Base-by-base conservation (phyloP, 2,329 filamentous ascomycete genomes). In the Botryosphaeria dothidea region DNA sequence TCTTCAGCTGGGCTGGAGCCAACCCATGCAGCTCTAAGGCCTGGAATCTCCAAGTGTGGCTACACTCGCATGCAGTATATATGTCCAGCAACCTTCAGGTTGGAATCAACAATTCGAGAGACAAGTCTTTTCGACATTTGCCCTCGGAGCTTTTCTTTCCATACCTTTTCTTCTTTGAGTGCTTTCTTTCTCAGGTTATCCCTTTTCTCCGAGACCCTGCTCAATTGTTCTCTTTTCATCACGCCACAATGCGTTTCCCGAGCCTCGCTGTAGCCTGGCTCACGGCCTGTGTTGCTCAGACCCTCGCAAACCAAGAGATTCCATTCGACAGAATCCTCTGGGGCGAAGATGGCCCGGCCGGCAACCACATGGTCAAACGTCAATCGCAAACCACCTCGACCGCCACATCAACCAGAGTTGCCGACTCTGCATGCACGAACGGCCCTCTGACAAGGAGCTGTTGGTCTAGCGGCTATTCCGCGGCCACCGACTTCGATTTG, bases 401-500 rank as follows among this genome's bases (percentile, higher is more conserved):
- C 5, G 46, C 66, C 19, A 27, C 67, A 19, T 23, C 67, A 3
- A 54, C 65, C 4, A 46, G 69, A 11, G 68, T 49, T 54, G 68
- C 68, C 4, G 71, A 72, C 27, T 49, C 71, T 27, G 67, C 69
- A 17, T 80, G 79, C 69, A 76, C 71, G 7, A 75, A 80, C 66
- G 73, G 74, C 1, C 75, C 78, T 4, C 21, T 43, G 19, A 54
- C 78, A 7, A 73, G 80, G 67, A 70, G 69, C 15, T 82, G 80
- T 68, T 82, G 80, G 80, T 73, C 71, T 34, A 71, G 70, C 64
- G 80, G 80, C 49, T 81, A 75, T 73, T 79, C 75, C 64, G 78
- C 81, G 43, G 72, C 77, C 34, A 82, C 80, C 9, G 80, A 82
- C 65, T 81, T 81, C 64, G 80, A 82, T 65, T 71, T 70, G 23